A percentile compares a stretch with the other conserved stretches of the same genome.
Conservation (phyloP, 225 moss, liverwort and hornwort genomes). For the Polytrichum commune region DNA sequence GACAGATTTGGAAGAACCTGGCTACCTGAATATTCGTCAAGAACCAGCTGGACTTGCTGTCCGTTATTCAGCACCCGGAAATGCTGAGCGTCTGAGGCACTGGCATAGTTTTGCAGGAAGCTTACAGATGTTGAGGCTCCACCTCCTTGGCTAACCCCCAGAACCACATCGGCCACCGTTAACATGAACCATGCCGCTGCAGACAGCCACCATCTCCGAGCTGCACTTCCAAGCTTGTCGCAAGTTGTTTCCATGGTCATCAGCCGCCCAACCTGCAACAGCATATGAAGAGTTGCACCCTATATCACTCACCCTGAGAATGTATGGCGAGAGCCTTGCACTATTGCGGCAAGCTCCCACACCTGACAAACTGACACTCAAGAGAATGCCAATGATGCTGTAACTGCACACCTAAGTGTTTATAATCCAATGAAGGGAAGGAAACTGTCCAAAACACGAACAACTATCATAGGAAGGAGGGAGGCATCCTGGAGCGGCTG, state of each 20-base stretch:
- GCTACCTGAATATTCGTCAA: slow-evolving; percentile 36
- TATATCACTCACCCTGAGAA: too few relatives aligned
- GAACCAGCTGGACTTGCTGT: slow-evolving; percentile 39
- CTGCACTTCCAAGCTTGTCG: background rate
- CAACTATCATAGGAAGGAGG: too few relatives aligned
- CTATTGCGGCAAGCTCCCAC: too few relatives aligned
- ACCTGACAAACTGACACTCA: too few relatives aligned
- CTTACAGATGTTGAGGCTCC: slow-evolving; percentile 5
- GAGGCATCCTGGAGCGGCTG: too few relatives aligned
- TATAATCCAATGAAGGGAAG: too few relatives aligned
- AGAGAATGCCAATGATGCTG: too few relatives aligned
- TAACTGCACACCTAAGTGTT: too few relatives aligned
- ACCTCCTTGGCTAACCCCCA: slow-evolving; percentile 18
- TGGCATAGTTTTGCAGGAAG: slow-evolving; percentile 37
- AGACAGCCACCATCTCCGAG: background rate
- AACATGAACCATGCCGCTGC: slow-evolving; percentile 7
- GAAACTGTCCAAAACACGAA: too few relatives aligned
- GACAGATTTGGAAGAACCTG: too few relatives aligned
- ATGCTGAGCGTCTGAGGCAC: slow-evolving; percentile 40
- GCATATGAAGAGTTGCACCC: too few relatives aligned
- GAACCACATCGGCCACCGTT: slow-evolving; percentile 4
- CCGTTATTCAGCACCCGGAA: slow-evolving; percentile 40
- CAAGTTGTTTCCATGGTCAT: background rate
- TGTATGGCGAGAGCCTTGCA: too few relatives aligned
- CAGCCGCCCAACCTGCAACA: background rate